Conservation (phyloP, 495 filamentous ascomycete genomes). For the Aspergillus leporis region DNA sequence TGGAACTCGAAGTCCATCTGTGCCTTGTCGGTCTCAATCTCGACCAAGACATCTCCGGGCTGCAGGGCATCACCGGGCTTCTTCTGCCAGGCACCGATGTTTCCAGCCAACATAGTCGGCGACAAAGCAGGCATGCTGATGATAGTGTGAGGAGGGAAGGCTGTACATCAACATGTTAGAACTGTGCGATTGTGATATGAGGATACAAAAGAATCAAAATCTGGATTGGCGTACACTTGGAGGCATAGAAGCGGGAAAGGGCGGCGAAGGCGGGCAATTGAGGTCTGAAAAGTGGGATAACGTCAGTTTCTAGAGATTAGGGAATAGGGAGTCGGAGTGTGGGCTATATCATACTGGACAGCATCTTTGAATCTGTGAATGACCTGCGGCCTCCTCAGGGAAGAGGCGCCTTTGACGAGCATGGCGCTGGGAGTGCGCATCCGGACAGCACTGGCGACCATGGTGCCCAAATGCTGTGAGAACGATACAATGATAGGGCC, state of each 20-base stretch:
- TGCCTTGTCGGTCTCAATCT: constrained; percentile 99
- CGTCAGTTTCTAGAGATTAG: constrained; percentile 22
- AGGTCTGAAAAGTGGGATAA: constrained; percentile 27
- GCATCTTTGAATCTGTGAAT: constrained; percentile 46
- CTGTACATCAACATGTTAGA: constrained; percentile 43
- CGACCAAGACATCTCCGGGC: constrained; percentile 96
- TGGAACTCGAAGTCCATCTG: constrained; percentile 99
- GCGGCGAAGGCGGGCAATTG: constrained; percentile 58
- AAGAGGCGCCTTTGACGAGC: constrained; percentile 44
- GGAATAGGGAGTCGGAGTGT: neutral
- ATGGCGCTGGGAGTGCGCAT: constrained; percentile 51
- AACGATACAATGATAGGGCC: constrained; percentile 28
- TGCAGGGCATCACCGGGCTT: constrained; percentile 84
- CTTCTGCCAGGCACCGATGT: constrained; percentile 98
- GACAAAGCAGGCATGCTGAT: constrained; percentile 98
- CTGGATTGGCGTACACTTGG: constrained; percentile 61
- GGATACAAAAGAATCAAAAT: constrained; percentile 9
- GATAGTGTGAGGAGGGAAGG: constrained; percentile 89
- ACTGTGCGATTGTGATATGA: constrained; percentile 14
- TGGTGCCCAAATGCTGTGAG: constrained; percentile 36
- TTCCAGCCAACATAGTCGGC: constrained; percentile 94
- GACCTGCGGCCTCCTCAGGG: constrained; percentile 46
- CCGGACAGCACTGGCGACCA: constrained; percentile 49
- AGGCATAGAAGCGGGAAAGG: constrained; percentile 72
- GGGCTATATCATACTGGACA: constrained; percentile 35